Conservation (phyloP, 1,139 yeast species). For the Candida sanyaensis region DNA sequence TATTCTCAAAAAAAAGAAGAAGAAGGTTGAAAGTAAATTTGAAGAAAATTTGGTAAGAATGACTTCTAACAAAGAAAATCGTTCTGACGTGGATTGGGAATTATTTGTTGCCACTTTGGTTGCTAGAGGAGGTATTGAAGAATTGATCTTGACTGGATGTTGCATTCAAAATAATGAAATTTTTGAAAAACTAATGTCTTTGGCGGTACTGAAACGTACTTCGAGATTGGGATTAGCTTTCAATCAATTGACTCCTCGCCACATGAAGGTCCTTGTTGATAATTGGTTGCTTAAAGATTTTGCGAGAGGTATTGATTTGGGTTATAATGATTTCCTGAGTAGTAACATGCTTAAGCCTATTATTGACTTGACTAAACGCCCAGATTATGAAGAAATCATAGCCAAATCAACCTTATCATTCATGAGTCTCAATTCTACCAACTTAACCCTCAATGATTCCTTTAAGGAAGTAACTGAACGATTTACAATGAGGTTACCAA, state of each 20-base stretch:
- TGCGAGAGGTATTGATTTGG: conserved; percentile 64
- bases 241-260: conserved; percentile 55
- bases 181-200: conserved; percentile 57
- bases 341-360: conserved; percentile 27
- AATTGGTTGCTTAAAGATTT: conserved; percentile 37
- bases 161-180: conserved; percentile 56
- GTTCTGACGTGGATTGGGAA: conserved; percentile 80
- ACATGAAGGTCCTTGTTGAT: conserved; percentile 50
- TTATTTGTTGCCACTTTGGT: conserved; percentile 67
- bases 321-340: conserved; percentile 65
- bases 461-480: conserved; percentile 36
- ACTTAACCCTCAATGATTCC: conserved; percentile 38
- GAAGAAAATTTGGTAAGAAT: conserved; percentile 48
- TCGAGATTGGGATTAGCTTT: conserved; percentile 68
- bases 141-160: conserved; percentile 70
- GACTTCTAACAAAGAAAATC: conserved; percentile 56
- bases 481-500: conserved; percentile 43
- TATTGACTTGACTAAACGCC: conserved; percentile 21
- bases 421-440: conserved; percentile 72
- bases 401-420: conserved; percentile 47
- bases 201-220: conserved; percentile 55
- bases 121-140: conserved; percentile 73
- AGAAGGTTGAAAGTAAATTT: conserved; percentile 17
- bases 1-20: conserved; percentile 48
- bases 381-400: conserved; percentile 22